Conservation (phyloP, 192 early-diverging fungal species). For the Umbelopsis sp. region DNA sequence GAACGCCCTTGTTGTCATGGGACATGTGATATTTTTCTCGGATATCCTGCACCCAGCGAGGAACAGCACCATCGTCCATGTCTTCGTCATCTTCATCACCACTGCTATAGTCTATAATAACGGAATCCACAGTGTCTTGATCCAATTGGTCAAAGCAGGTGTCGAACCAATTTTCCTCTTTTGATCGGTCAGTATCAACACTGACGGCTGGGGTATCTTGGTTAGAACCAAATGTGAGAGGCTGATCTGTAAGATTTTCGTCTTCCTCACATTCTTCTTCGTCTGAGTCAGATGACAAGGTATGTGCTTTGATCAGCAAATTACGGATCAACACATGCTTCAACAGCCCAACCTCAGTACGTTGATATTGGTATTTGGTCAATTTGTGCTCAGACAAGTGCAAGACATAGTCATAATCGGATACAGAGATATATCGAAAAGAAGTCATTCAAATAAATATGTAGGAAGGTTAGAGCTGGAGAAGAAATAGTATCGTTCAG, state of each 20-base stretch:
- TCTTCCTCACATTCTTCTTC: neutral
- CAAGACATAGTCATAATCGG: constrained; percentile 14
- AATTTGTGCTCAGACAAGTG: constrained; percentile 16
- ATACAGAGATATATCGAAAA: neutral
- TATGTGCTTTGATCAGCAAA: constrained; percentile 12
- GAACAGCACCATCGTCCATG: constrained; percentile 8
- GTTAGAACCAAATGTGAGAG: neutral
- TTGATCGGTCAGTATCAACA: constrained; percentile 5
- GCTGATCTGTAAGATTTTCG: constrained; percentile 6
- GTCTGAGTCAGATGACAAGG: constrained; percentile 1
- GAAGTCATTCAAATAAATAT: neutral
- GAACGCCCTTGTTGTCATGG: neutral
- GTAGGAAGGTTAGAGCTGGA: neutral
- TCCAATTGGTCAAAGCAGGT: constrained; percentile 20
- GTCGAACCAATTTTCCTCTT: constrained; percentile 12
- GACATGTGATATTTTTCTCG: neutral
- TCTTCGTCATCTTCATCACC: constrained; percentile 20
- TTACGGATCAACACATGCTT: constrained; percentile 15
- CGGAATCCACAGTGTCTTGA: constrained; percentile 18
- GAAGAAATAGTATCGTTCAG: neutral
- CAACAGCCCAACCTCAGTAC: neutral
- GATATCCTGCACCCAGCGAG: constrained; percentile 10
- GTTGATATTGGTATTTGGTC: constrained; percentile 6
- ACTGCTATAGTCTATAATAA: constrained; percentile 18
- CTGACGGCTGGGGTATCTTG: neutral